These are phyloP conservation scores for Melanogaster broomeanus DNA, from an alignment of 768 basidiomycete species.

Conservation along the genomic window DNA sequence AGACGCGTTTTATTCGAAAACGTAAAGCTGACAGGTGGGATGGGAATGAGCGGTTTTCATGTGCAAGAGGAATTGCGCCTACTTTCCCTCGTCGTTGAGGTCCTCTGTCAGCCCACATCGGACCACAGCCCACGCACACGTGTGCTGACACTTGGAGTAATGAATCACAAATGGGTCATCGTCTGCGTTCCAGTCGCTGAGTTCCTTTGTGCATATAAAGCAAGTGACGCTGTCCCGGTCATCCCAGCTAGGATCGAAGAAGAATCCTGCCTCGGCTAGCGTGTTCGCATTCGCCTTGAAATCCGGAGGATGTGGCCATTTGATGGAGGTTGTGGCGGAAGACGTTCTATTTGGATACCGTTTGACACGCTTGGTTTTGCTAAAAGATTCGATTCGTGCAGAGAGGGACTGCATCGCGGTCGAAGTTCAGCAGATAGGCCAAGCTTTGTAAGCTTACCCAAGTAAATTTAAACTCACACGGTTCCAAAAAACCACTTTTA, in stretches of 20 bases:
- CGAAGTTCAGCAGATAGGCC: too few species aligned
- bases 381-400: slow-evolving; percentile 68
- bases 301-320: slow-evolving; percentile 75
- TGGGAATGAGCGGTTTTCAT: neutral
- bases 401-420: slow-evolving; percentile 59
- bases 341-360: slow-evolving; percentile 48
- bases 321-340: slow-evolving; percentile 46
- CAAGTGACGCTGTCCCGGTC: slow-evolving; percentile 80
- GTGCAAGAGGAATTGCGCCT: slow-evolving; percentile 19
- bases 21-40: slow-evolving; percentile 47
- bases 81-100: slow-evolving; percentile 59
- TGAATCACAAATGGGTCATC: slow-evolving; percentile 91
- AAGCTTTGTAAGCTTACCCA: too few species aligned
- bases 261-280: slow-evolving; percentile 91
- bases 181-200: slow-evolving; percentile 80
- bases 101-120: slow-evolving; percentile 70
- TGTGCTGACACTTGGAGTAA: slow-evolving; percentile 59
- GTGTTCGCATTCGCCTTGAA: slow-evolving; percentile 71
- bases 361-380: slow-evolving; percentile 60
- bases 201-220: slow-evolving; percentile 79
- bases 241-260: slow-evolving; percentile 67
- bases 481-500: too few species aligned
- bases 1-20: slow-evolving; percentile 60
- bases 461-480: too few species aligned
- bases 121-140: slow-evolving; percentile 83